Base-by-base conservation (phyloP, 148 eudicot species). In the Rhododendron mucronatum region DNA sequence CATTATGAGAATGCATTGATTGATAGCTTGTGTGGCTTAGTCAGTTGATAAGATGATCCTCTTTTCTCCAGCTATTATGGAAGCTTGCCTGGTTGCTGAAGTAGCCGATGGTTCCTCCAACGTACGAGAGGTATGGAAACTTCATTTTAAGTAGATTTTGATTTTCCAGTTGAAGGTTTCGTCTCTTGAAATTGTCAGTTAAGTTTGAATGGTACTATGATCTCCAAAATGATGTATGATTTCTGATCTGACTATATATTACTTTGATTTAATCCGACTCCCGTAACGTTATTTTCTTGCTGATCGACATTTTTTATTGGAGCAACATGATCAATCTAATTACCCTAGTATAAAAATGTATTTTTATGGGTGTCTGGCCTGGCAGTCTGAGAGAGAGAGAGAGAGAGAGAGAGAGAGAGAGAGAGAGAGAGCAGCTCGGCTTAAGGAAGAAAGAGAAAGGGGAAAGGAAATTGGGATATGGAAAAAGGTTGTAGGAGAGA, bases 41-140 rank as follows among this genome's bases (percentile, higher is more conserved):
- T 10, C 23, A 83, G 16, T 47, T 79, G 71, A 37, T 59, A 41
- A 16, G 47, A 65, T 78, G 73, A 37, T 86, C 45, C 50, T 21
- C 45, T 78, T 71, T 88, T 74, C 39, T 83, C 83, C 90, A 95
- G 98, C 95, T 82, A 61, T 89, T 35, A 84, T 95, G 93, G 85
- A 79, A 77, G 91, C 93, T 83, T 91, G 86, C 71, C 88, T 92
- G 86, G 86, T 95, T 87, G 85, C 88, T 30, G 92, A 90, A 76
- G 90, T 90, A 59, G 88, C 90, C 21, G 90, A 90, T 87, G 92
- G 92, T 80, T 90, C 90, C 50, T 90, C 90, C 15, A 90, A 90
- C 33, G 85, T 90, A 50, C 86, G 92, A 83, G 92, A 90, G 85
- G 90, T 90, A 41, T 90, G 92, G 92, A 90, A 88, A 88, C 88